phyloP scores from a whole-genome alignment of 768 basidiomycete genomes.

The Pleurotus pulmonarius region DNA sequence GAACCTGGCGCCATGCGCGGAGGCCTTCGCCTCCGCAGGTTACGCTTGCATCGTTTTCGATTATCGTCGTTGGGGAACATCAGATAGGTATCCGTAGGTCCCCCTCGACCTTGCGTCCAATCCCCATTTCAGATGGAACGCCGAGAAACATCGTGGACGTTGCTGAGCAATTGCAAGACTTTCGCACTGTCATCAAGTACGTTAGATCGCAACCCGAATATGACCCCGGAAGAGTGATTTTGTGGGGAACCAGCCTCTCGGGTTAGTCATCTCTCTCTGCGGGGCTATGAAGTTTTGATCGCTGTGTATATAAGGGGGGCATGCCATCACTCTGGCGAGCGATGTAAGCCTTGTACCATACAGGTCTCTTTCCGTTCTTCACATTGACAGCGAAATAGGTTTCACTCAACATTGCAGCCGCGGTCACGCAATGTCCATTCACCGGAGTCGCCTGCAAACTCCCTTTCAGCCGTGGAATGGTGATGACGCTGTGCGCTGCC shows the following conservation, averaged over 20 bases:
- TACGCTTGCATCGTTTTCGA: slow-evolving; percentile 32
- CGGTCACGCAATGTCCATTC: slow-evolving; percentile 28
- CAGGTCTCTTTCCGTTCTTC: background rate
- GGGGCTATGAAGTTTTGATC: background rate
- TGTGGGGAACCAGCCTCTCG: slow-evolving; percentile 31
- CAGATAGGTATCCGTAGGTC: slow-evolving; percentile 17
- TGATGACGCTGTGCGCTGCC: slow-evolving; percentile 13
- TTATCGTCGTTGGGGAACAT: slow-evolving; percentile 32
- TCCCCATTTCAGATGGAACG: slow-evolving; percentile 21
- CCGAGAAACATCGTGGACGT: slow-evolving; percentile 23
- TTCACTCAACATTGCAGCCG: slow-evolving; percentile 21
- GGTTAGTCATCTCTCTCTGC: slow-evolving; percentile 13
- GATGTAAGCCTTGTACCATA: slow-evolving; percentile 15
- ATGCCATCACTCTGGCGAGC: slow-evolving; percentile 23
- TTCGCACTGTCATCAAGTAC: slow-evolving; percentile 29
- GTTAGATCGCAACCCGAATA: slow-evolving; percentile 22
- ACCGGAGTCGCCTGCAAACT: slow-evolving; percentile 14
- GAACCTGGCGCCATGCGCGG: slow-evolving; percentile 23
- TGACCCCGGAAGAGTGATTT: slow-evolving; percentile 23
- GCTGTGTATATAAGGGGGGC: slow-evolving; percentile 18
- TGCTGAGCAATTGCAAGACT: slow-evolving; percentile 31
- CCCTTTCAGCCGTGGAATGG: slow-evolving; percentile 12
- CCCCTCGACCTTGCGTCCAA: background rate
- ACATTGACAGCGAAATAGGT: slow-evolving; percentile 9
- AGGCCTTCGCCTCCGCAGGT: slow-evolving; percentile 21